A percentile compares a stretch with the other conserved stretches of the same genome.
Evolutionary conservation across 495 filamentous ascomycete species (phyloP).

Genomic region (Daldinia caldariorum): DNA sequence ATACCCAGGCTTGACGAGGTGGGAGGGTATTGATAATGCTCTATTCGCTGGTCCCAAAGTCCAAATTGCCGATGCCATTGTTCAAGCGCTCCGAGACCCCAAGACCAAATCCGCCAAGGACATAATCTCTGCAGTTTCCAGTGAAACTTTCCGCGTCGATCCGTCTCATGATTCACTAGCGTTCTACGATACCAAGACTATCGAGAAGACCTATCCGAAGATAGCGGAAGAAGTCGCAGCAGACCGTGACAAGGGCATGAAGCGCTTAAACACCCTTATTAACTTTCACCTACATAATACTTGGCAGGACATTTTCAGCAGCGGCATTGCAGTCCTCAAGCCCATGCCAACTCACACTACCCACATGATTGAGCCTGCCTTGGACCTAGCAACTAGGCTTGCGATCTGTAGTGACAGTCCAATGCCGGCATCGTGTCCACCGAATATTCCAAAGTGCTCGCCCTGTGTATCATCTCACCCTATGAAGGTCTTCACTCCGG

Average conservation of each 20-base stretch:
- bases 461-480: slow-evolving; percentile 72
- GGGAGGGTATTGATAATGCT: slow-evolving; percentile 74
- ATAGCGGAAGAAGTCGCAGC: slow-evolving; percentile 68
- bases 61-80: slow-evolving; percentile 72
- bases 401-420: slow-evolving; percentile 76
- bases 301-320: slow-evolving; percentile 79
- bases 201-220: slow-evolving; percentile 70
- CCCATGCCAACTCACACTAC: slow-evolving; percentile 78
- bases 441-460: slow-evolving; percentile 76
- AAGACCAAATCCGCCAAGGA: slow-evolving; percentile 65
- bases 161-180: slow-evolving; percentile 72
- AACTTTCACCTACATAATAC: slow-evolving; percentile 86
- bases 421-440: slow-evolving; percentile 81
- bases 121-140: slow-evolving; percentile 65
- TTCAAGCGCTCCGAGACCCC: slow-evolving; percentile 65
- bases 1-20: slow-evolving; percentile 76
- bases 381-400: slow-evolving; percentile 75
- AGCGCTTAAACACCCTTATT: slow-evolving; percentile 75
- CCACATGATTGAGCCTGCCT: slow-evolving; percentile 72
- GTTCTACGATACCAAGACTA: slow-evolving; percentile 73
- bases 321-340: slow-evolving; percentile 81
- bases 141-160: slow-evolving; percentile 71
- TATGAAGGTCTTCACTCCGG: slow-evolving; percentile 66
- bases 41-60: slow-evolving; percentile 78
- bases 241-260: slow-evolving; percentile 66